Evolutionary conservation across 2,329 filamentous ascomycete species (phyloP), one percentile per base, ranked within the genome.

Genomic region (Trichoderma simmonsii): DNA sequence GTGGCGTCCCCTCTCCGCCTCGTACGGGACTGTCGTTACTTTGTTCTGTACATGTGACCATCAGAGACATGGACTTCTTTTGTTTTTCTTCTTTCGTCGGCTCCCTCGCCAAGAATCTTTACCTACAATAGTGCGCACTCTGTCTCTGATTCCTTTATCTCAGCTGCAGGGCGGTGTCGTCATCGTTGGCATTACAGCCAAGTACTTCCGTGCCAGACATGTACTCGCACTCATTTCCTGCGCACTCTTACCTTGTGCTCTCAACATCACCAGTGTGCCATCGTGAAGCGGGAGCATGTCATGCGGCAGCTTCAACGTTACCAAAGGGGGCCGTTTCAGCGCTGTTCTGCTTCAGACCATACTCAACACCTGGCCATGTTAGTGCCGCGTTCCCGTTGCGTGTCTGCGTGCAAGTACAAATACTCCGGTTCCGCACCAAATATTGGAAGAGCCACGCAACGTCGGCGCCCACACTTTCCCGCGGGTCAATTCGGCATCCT

Each of bases 271-370:
- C 54, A 60, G 34, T 60, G 54, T 68, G 54, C 48, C 65, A 68
- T 39, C 30, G 26, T 26, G 24, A 6, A 24, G 63, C 24, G 26
- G 28, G 30, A 15, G 1, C 14, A 28, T 30, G 51, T 36, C 48
- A 28, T 66, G 30, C 63, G 63, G 28, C 54, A 59, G n/a, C 54
- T 39, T 26, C 21, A 63, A 43, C 30, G 54, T 60, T 54, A 48
- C 51, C 61, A 59, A 43, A 69, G 28, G 39, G 36, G 26, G 57
- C 56, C 51, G 57, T 69, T 69, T 62, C 66, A 61, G 65, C 65
- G 36, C 65, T 21, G 9, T 24, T 43, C 34, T 54, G 26, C 32
- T 28, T 39, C 26, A 34, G 26, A 62, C 21, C 30, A 3, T 24
- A 39, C 36, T 15, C 36, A 18, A 2, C 5, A 14, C 30, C 57